Conservation (phyloP, 805 yeast species). For the Candida chilensis region DNA sequence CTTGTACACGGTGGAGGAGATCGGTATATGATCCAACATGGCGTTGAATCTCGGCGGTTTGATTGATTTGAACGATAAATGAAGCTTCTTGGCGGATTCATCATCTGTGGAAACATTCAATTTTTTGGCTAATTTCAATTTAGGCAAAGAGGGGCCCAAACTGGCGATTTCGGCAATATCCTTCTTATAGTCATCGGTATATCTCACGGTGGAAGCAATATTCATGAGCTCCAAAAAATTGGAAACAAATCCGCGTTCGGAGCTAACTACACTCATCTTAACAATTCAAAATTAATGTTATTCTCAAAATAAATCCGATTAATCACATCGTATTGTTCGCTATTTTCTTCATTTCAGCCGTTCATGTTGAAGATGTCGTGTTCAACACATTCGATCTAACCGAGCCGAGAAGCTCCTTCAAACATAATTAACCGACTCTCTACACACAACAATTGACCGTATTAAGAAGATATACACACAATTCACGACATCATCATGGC, state of each 20-base stretch:
- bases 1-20: conserved; percentile 20
- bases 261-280: conserved; percentile 4
- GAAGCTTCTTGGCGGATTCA: conserved; percentile 1
- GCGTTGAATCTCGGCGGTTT: conserved; percentile 60
- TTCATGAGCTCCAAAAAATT: conserved; percentile 40
- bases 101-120: conserved; percentile 7
- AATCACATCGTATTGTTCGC: too few species aligned
- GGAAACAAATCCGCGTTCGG: conserved; percentile 36
- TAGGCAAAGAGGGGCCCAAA: conserved; percentile 39
- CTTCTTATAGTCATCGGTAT: conserved; percentile 11
- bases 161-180: conserved; percentile 20
- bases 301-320: too few species aligned
- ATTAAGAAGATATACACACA: too few species aligned
- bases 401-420: too few species aligned
- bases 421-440: too few species aligned
- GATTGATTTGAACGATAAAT: conserved; percentile 45
- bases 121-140: conserved; percentile 27
- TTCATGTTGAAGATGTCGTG: too few species aligned
- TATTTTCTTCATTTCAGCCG: too few species aligned
- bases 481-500: too few species aligned
- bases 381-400: too few species aligned
- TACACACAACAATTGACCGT: too few species aligned
- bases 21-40: conserved; percentile 12
- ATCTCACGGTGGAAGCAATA: conserved; percentile 22
- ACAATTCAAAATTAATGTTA: too few species aligned